phyloP scores from a whole-genome alignment of 148 eudicot genomes.

The Beta vulgaris region DNA sequence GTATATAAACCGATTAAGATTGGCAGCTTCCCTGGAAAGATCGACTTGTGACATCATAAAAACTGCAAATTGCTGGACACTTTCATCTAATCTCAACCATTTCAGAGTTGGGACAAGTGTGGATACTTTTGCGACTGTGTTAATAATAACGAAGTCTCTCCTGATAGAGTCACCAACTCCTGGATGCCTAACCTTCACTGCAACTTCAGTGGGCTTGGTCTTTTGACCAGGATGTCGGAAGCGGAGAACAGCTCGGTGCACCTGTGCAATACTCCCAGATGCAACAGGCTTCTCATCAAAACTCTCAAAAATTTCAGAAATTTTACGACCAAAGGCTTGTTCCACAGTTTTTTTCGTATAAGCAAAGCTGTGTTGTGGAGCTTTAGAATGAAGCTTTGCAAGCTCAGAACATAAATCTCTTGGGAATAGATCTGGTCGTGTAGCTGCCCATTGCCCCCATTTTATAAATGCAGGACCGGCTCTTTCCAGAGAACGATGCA shows the following conservation, averaged over 20 bases:
- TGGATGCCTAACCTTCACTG: slow-evolving; percentile 93
- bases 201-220: slow-evolving; percentile 72
- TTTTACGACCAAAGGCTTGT: slow-evolving; percentile 77
- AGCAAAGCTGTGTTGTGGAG: slow-evolving; percentile 89
- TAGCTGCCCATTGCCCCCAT: slow-evolving; percentile 99
- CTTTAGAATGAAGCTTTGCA: slow-evolving; percentile 82
- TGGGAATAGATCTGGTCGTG: slow-evolving; percentile 94
- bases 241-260: slow-evolving; percentile 75
- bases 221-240: slow-evolving; percentile 54
- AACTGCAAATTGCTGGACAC: slow-evolving; percentile 91
- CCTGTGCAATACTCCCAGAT: slow-evolving; percentile 95
- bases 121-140: slow-evolving; percentile 64
- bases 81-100: slow-evolving; percentile 90
- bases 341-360: slow-evolving; percentile 81
- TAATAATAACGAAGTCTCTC: slow-evolving; percentile 83
- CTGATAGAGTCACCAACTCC: slow-evolving; percentile 87
- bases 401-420: slow-evolving; percentile 75
- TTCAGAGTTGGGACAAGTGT: slow-evolving; percentile 62
- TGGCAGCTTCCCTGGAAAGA: slow-evolving; percentile 93
- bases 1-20: slow-evolving; percentile 83
- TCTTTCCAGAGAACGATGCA: slow-evolving; percentile 73
- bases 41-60: slow-evolving; percentile 98
- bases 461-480: slow-evolving; percentile 99
- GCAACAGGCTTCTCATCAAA: slow-evolving; percentile 91
- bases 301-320: slow-evolving; percentile 76